Evolutionary conservation across 345 rosid species (phyloP), one percentile per base, ranked within the genome.

Genomic region (Citropsis articulata): DNA sequence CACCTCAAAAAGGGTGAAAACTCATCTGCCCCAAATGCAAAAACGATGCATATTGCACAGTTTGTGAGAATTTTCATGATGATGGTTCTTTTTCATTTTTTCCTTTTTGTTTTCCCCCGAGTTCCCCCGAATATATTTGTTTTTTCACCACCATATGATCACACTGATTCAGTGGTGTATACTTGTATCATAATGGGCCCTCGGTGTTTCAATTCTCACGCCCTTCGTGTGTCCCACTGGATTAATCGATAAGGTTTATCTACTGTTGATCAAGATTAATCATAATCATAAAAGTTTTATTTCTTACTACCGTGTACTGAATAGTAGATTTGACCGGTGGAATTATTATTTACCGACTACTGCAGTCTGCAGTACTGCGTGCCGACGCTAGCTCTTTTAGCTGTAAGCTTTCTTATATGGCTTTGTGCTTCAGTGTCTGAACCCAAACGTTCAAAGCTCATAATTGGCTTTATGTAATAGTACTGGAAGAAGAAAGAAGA

Each of bases 311-410:
- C 21, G 56, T 18, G 57, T 53, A 53, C 45, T 25, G 42, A 59
- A 56, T 25, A 72, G 61, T 7, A 6, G 25, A n/a, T 59, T 79
- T 80, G 79, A 80, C 83, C 71, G 19, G 19, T 19, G 71, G n/a
- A 53, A 68, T 27, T 14, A 70, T 63, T 69, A 64, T 53, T 18
- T 18, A 38, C n/a, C 27, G 7, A 59, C 18, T 45, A n/a, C 63
- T 28, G 31, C 60, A 28, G 42, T 63, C 31, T 45, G 50, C 3
- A 45, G 18, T 2, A 1, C 18, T 0, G 18, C 13, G 50, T 13
- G 50, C 50, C 50, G 50, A 45, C 50, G 50, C 50, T 4, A 13
- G 45, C 74, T 18, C 18, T 38, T 36, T 61, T 60, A 2, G 7
- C 16, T 0, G 63, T 2, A 12, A 33, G 33, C 7, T 71, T 59